Evolutionary conservation across 345 rosid species (phyloP).

Genomic region (Limnanthes douglasii): DNA sequence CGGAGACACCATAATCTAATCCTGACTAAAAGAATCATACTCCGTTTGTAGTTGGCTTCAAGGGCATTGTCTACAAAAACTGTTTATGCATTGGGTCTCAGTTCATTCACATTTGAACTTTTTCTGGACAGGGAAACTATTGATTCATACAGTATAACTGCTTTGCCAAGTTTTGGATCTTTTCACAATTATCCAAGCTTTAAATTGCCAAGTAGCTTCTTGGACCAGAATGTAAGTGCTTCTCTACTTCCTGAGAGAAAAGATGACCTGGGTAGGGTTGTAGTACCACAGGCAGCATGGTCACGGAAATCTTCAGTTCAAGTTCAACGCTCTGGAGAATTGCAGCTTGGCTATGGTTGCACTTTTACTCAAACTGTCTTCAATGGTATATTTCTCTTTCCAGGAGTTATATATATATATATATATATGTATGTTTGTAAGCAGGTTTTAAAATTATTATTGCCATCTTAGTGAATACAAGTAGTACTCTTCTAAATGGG

Average conservation of each 20-base stretch:
- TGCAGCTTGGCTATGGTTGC: constrained; percentile 55
- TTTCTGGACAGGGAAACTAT: constrained; percentile 68
- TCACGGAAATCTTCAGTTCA: constrained; percentile 45
- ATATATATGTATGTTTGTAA: not conserved
- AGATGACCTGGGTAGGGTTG: constrained; percentile 27
- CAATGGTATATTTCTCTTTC: constrained; percentile 30
- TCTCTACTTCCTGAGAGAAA: constrained; percentile 41
- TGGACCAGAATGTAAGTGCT: constrained; percentile 30
- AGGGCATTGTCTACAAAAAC: too few relatives aligned
- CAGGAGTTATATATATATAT: not conserved
- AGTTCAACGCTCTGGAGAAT: constrained; percentile 36
- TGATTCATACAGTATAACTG: constrained; percentile 63
- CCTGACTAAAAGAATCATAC: too few relatives aligned
- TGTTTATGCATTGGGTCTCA: too few relatives aligned
- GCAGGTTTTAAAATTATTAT: too few relatives aligned
- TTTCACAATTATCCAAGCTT: constrained; percentile 22
- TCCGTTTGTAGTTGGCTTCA: too few relatives aligned
- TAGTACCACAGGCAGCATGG: constrained; percentile 37
- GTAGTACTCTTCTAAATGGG: not conserved
- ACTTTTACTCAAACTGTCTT: constrained; percentile 75
- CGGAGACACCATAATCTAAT: too few relatives aligned
- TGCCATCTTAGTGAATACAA: not conserved
- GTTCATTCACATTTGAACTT: too few relatives aligned
- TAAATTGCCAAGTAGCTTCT: constrained; percentile 22
- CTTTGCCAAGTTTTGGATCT: constrained; percentile 51